Conservation (phyloP, 495 filamentous ascomycete genomes). For the Xylaria scruposa region DNA sequence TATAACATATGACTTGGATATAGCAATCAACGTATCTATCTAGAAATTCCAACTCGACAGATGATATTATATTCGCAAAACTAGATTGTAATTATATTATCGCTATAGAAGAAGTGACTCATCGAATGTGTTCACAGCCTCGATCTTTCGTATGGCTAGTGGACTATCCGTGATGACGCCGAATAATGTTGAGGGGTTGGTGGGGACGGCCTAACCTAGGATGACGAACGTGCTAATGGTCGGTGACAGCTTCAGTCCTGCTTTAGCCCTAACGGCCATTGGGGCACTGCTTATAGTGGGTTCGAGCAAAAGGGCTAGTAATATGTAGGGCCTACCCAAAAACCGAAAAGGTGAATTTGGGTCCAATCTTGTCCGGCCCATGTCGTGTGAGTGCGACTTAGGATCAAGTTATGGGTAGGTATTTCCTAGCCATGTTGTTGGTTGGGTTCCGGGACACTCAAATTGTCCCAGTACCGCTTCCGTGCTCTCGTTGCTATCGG, state of each 20-base stretch:
- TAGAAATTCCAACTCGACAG: not conserved
- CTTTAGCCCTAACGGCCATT: not conserved
- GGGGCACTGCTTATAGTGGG: not conserved
- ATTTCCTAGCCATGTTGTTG: not conserved
- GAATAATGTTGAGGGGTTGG: not conserved
- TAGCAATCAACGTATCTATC: not conserved
- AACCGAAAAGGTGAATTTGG: not conserved
- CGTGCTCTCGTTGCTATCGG: conserved; percentile 51
- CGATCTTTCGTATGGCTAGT: not conserved
- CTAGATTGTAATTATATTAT: not conserved
- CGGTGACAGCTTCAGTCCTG: not conserved
- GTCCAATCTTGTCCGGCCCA: no score
- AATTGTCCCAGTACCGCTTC: conserved; percentile 58
- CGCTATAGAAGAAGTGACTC: not conserved
- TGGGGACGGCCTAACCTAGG: not conserved
- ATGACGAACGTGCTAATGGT: not conserved
- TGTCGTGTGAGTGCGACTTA: not conserved
- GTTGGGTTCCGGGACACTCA: not conserved
- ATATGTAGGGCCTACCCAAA: not conserved
- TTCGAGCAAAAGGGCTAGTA: not conserved
- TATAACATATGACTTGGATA: not conserved
- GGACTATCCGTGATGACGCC: not conserved
- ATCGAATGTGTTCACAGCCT: not conserved
- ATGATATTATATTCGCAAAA: not conserved
- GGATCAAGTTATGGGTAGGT: not conserved